Evolutionary conservation across 2,329 filamentous ascomycete genomes (phyloP).

Genomic region (Alternaria conjuncta): DNA sequence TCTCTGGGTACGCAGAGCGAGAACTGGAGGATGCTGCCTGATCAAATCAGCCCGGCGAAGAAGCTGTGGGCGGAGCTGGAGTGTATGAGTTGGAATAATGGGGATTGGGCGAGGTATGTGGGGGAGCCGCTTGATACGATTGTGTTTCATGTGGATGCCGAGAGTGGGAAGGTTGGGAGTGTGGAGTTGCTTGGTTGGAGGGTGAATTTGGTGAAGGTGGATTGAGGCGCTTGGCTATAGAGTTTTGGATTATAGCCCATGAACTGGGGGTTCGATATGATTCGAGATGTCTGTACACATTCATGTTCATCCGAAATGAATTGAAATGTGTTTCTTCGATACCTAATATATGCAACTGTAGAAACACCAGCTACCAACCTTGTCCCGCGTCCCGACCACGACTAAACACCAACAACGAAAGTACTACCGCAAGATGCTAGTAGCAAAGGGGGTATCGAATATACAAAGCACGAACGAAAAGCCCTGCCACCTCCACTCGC

Average conservation of each 20-base stretch:
- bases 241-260: not conserved
- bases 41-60: constrained; percentile 9
- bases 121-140: constrained; percentile 28
- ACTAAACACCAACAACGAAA: not conserved
- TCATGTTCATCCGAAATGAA: not conserved
- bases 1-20: constrained; percentile 17
- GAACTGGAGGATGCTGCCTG: constrained; percentile 25
- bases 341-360: not conserved
- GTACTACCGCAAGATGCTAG: not conserved
- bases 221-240: not conserved
- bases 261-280: not conserved
- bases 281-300: not conserved
- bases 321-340: not conserved
- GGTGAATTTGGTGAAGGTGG: constrained; percentile 9
- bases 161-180: not conserved
- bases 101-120: constrained; percentile 26
- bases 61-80: constrained; percentile 26
- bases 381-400: not conserved
- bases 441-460: constrained; percentile 1
- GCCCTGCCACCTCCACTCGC: not conserved
- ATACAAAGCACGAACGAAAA: not conserved
- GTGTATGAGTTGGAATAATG: constrained; percentile 29
- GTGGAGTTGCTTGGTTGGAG: constrained; percentile 27
- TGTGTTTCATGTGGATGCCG: constrained; percentile 17
- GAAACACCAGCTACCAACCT: not conserved